Base-by-base conservation (phyloP, 2,329 filamentous ascomycete species). In the Pseudocercospora ulei region DNA sequence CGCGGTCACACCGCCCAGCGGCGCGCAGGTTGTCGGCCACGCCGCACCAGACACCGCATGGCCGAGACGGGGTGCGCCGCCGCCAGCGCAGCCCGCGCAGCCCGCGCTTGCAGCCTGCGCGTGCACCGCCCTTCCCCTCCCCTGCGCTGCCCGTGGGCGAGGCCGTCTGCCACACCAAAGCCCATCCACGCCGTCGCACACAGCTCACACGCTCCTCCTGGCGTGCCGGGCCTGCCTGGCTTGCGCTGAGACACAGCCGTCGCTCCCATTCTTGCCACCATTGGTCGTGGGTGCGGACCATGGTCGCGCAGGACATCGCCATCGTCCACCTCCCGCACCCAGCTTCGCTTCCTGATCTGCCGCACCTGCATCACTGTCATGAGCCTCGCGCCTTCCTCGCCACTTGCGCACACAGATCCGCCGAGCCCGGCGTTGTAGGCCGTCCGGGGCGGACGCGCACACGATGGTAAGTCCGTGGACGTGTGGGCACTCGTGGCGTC, bases 401-500 rank as follows among this genome's bases (percentile, higher is more conserved):
- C 27, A 31, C 17, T 30, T 46, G 39, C 41, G 40, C 41, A 48
- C 50, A 29, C 48, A 44, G 36, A 44, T 44, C 18, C 34, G 43
- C 40, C 49, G 46, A 50, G 12, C 46, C 43, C 46, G 37, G 41
- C 40, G 27, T 19, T 39, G 46, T 31, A 44, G 35, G 39, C 27
- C 36, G 44, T 37, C 48, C 44, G 29, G 35, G 41, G 16, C 19
- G 5, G 20, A 35, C 26, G 28, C 27, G 20, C 35, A 35, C 29
- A 46, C 33, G 19, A 56, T 54, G 52, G 54, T 55, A 45, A 53
- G 54, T 50, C 35, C 40, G 30, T 39, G 38, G 40, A 43, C 46
- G 16, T 26, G 42, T 43, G 26, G 24, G 26, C 33, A 26, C 30
- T 37, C 36, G 23, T 23, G 30, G 30, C 30, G 20, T 28, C 17